Evolutionary conservation across 805 yeast genomes (phyloP), one percentile per base, ranked within the genome.

Genomic region (Zygoascus ofunaensis): DNA sequence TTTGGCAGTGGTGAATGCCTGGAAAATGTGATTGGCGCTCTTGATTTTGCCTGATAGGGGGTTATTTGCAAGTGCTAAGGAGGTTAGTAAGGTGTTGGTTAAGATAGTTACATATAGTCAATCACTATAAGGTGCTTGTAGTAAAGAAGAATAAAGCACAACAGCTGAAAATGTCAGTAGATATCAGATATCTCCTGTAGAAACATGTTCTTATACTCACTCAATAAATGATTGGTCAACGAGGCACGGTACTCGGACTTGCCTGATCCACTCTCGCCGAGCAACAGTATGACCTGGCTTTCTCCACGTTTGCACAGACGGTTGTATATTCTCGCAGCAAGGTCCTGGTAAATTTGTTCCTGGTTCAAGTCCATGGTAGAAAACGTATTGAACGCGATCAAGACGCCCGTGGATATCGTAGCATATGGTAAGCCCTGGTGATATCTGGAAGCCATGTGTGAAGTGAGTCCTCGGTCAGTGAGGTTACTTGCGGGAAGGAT

Each of bases 261-360:
- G 14, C 71, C 71, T 21, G 63, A 49, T 35, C 71, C 71, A 24
- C 57, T 49, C 46, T 66, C 71, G 19, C 71, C 71, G 39, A 66
- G 52, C 34, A 66, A 66, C 21, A 65, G 52, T 28, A 63, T 58
- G 12, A 59, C 56, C 54, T 66, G 70, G 45, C 61, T 56, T 43
- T 66, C 70, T 12, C 58, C 58, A 4, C 66, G 60, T 10, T 57
- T 51, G 23, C 58, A 47, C 52, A 66, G 56, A 8, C 70, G 58
- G 47, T 64, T 63, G 50, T 58, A 57, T 8, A 63, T 55, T 2
- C 68, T 53, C 17, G 67, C 62, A 12, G 69, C 70, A 37, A 66
- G 45, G 35, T 65, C 68, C 18, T 56, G 44, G 50, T 64, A 56
- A 41, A 58, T 51, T 44, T 62, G 64, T 39, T 61, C 63, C 49